Conservation (phyloP, 139 green algal genomes). For the Coelastrella sp. region DNA sequence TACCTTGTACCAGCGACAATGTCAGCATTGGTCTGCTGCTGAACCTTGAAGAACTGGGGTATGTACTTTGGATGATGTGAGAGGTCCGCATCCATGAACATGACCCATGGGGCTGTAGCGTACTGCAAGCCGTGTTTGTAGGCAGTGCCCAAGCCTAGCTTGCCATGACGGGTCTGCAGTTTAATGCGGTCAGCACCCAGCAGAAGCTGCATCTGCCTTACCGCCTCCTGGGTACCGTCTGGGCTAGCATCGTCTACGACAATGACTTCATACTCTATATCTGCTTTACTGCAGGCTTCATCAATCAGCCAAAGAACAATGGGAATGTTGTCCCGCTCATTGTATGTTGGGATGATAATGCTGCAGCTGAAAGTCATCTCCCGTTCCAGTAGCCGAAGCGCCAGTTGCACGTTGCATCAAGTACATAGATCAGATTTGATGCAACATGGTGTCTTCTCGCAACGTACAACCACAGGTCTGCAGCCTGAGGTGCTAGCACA, state of each 20-base stretch:
- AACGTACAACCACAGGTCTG: too few relatives aligned
- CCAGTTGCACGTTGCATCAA: neutral
- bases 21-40: constrained; percentile 77
- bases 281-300: constrained; percentile 60
- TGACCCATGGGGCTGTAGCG: constrained; percentile 80
- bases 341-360: constrained; percentile 97
- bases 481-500: too few relatives aligned
- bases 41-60: constrained; percentile 49
- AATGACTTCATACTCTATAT: constrained; percentile 87
- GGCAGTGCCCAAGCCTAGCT: constrained; percentile 84
- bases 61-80: constrained; percentile 87
- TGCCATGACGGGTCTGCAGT: constrained; percentile 72
- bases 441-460: too few relatives aligned
- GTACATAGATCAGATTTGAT: too few relatives aligned
- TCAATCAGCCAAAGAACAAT: constrained; percentile 87
- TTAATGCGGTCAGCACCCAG: constrained; percentile 38
- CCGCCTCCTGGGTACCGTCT: constrained; percentile 86
- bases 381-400: neutral
- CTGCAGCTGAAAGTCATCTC: constrained; percentile 64
- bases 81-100: constrained; percentile 98
- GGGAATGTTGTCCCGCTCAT: constrained; percentile 93
- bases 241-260: constrained; percentile 96
- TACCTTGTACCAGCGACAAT: constrained; percentile 95
- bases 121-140: constrained; percentile 57
- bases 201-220: constrained; percentile 50